A percentile compares a stretch with the other conserved stretches of the same genome.
Conservation (phyloP, 2,329 filamentous ascomycete species). For the Aspergillus proliferans region DNA sequence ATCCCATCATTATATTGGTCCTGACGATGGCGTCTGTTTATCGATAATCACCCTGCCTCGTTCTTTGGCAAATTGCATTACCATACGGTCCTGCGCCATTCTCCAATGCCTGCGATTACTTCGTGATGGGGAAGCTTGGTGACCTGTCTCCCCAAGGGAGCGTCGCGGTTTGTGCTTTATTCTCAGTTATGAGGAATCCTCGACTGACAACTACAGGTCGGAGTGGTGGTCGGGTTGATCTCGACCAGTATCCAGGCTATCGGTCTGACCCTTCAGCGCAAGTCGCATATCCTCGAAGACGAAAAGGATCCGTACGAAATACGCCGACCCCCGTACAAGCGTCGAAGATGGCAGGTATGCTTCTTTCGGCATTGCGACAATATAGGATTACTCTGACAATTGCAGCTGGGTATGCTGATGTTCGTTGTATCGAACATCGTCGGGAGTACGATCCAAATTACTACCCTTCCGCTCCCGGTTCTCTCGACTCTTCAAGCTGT, state of each 20-base stretch:
- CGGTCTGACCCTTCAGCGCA: constrained; percentile 90
- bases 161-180: constrained; percentile 57
- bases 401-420: constrained; percentile 79
- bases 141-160: constrained; percentile 71
- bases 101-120: constrained; percentile 31
- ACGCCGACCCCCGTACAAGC: constrained; percentile 78
- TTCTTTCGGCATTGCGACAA: neutral
- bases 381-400: constrained; percentile 10
- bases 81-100: constrained; percentile 36
- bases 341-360: constrained; percentile 78
- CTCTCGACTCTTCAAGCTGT: constrained; percentile 87
- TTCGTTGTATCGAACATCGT: constrained; percentile 92
- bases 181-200: neutral
- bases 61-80: constrained; percentile 1
- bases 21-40: constrained; percentile 13
- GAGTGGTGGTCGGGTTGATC: constrained; percentile 84
- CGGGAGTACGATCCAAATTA: constrained; percentile 95
- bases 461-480: constrained; percentile 86
- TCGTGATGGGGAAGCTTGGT: constrained; percentile 63
- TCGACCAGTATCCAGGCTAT: constrained; percentile 94
- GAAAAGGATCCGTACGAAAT: constrained; percentile 75
- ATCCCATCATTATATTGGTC: neutral
- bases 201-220: constrained; percentile 55
- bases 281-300: constrained; percentile 96
- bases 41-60: constrained; percentile 11